Percentiles rank a stretch among this genome's conserved stretches.
Evolutionary conservation across 2,329 filamentous ascomycete genomes (phyloP).

Genomic region (Aureobasidium uvarum): DNA sequence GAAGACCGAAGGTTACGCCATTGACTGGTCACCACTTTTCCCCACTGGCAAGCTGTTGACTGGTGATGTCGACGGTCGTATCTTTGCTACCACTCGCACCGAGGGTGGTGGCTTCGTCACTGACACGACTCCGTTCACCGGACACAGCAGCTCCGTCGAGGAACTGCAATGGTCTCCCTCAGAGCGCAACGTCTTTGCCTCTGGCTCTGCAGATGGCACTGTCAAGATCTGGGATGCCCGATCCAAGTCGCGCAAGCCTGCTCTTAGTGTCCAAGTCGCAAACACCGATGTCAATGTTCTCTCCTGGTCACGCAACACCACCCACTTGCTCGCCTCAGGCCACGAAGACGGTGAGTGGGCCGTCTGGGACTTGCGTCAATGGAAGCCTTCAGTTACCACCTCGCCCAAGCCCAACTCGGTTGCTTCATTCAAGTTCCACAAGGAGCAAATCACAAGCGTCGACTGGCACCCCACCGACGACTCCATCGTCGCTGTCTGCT

Average conservation of each 20-base stretch:
- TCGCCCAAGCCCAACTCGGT: constrained; percentile 67
- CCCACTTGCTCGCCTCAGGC: constrained; percentile 85
- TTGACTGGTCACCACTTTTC: constrained; percentile 91
- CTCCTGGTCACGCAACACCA: constrained; percentile 87
- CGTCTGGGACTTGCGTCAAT: constrained; percentile 94
- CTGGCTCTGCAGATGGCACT: constrained; percentile 88
- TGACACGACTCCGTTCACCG: constrained; percentile 77
- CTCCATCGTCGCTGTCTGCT: constrained; percentile 88
- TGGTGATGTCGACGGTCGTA: constrained; percentile 85
- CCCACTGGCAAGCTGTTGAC: constrained; percentile 83
- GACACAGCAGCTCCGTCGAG: constrained; percentile 83
- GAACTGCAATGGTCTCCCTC: constrained; percentile 96
- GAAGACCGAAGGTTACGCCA: constrained; percentile 79
- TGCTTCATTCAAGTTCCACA: constrained; percentile 94
- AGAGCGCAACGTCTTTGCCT: constrained; percentile 91
- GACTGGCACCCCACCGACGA: constrained; percentile 99
- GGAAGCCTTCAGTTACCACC: constrained; percentile 61
- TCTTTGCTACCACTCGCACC: constrained; percentile 82
- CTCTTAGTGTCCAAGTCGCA: constrained; percentile 81
- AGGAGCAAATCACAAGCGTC: constrained; percentile 90
- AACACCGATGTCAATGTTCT: constrained; percentile 91
- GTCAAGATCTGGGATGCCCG: constrained; percentile 95
- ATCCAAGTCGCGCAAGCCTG: constrained; percentile 84
- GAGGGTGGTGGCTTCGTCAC: constrained; percentile 88
- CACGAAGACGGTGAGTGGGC: constrained; percentile 92